These are phyloP conservation scores for Clavispora carvajalis DNA, from an alignment of 805 yeast species.

Conservation along the genomic window DNA sequence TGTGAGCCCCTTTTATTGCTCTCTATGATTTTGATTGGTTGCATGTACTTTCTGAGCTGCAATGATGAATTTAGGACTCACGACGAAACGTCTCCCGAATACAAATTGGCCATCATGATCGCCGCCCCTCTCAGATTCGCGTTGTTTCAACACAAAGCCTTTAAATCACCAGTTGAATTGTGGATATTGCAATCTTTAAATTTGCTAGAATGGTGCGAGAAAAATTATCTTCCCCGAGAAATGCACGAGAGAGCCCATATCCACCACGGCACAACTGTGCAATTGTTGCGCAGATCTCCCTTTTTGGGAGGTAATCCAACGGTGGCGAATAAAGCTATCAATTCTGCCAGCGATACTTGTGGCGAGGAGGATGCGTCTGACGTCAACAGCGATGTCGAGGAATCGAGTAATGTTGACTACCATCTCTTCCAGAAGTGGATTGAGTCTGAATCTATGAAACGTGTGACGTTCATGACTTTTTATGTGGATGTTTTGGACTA, in stretches of 20 bases:
- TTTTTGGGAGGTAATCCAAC: slow-evolving; percentile 67
- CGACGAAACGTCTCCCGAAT: slow-evolving; percentile 26
- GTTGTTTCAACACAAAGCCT: slow-evolving; percentile 65
- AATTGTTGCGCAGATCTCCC: slow-evolving; percentile 69
- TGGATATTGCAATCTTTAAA: slow-evolving; percentile 75
- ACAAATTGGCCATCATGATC: slow-evolving; percentile 40
- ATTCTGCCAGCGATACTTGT: slow-evolving; percentile 18
- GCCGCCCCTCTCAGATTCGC: slow-evolving; percentile 62
- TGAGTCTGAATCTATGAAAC: slow-evolving; percentile 69
- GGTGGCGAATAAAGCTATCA: slow-evolving; percentile 20
- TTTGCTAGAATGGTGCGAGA: slow-evolving; percentile 74
- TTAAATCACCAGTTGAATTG: slow-evolving; percentile 68
- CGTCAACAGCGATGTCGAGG: slow-evolving; percentile 6
- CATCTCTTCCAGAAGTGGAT: slow-evolving; percentile 63
- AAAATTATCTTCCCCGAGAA: slow-evolving; percentile 59
- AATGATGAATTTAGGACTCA: slow-evolving; percentile 16
- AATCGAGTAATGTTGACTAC: slow-evolving; percentile 18
- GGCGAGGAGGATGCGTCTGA: slow-evolving; percentile 28
- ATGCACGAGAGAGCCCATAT: slow-evolving; percentile 79
- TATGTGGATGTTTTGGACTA: slow-evolving; percentile 77
- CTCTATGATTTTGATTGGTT: slow-evolving; percentile 55
- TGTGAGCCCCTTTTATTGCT: slow-evolving; percentile 48
- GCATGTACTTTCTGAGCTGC: slow-evolving; percentile 35
- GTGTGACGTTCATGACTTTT: slow-evolving; percentile 78
- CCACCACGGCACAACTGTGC: slow-evolving; percentile 85